Evolutionary conservation across 2,329 filamentous ascomycete genomes (phyloP), one percentile per base, ranked within the genome.

Genomic region (Fonsecaea nubica): DNA sequence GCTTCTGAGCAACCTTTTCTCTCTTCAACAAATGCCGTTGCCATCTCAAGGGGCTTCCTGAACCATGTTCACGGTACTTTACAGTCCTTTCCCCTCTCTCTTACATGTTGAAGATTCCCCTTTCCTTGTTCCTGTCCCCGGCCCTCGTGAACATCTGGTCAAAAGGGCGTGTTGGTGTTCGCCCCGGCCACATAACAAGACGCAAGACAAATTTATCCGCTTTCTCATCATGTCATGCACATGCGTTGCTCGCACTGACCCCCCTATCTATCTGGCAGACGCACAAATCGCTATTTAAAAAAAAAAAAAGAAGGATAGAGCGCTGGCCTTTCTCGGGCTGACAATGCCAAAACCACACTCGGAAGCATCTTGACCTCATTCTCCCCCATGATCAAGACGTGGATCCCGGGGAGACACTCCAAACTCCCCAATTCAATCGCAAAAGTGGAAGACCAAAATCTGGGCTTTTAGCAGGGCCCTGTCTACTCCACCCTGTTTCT

Each of bases 401-500:
- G 64, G 67, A 69, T 68, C 66, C 68, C 63, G 62, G 58, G 64
- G 25, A 25, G 59, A 60, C 58, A 42, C 52, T 66, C 64, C 64
- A 69, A 66, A 54, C 18, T 53, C 36, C 55, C 66, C 52, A 48
- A 67, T 63, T 42, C 15, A 25, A 53, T 38, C 64, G 66, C 66
- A 25, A 25, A 69, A 69, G 68, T 70, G 68, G 68, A 62, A 72
- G 62, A 69, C 45, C 58, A 58, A 68, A 58, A 64, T 66, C 45
- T 45, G 42, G 67, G 65, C 67, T 72, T 72, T 69, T 72, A 72
- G 70, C 70, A 72, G 68, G 68, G 65, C 70, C 66, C 63, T 68
- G 68, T 72, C 70, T 67, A 70, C 68, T 72, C 70, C 70, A 72
- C 70, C 70, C 70, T 72, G 62, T 54, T 70, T 65, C 66, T 66